phyloP scores from a whole-genome alignment of 305 asterid genomes.

The Plantago coronopus region DNA sequence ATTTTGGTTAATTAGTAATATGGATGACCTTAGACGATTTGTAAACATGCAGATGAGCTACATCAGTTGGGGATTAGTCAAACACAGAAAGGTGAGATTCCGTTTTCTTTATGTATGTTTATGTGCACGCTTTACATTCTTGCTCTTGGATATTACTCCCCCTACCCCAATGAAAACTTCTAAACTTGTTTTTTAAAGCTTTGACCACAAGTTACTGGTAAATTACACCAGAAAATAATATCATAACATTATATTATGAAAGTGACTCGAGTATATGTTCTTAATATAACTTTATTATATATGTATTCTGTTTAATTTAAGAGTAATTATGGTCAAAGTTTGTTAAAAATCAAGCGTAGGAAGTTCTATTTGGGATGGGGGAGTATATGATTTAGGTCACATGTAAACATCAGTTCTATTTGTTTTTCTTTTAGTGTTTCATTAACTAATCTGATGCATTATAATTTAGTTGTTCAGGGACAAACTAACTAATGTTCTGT shows the following conservation, averaged over 20 bases:
- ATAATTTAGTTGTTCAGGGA: constrained; percentile 18
- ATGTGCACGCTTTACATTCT: constrained; percentile 8
- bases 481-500: constrained; percentile 25
- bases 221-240: too few relatives aligned
- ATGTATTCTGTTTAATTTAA: too few relatives aligned
- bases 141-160: too few relatives aligned
- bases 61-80: constrained; percentile 72
- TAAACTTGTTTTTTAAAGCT: too few relatives aligned
- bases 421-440: background rate
- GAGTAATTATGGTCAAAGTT: too few relatives aligned
- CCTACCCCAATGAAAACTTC: too few relatives aligned
- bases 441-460: constrained; percentile 10
- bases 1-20: constrained; percentile 13
- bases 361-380: too few relatives aligned
- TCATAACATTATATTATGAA: too few relatives aligned
- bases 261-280: too few relatives aligned
- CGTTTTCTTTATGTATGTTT: background rate
- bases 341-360: too few relatives aligned
- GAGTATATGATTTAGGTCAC: constrained; percentile 6
- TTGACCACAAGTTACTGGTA: too few relatives aligned
- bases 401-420: constrained; percentile 4
- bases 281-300: too few relatives aligned
- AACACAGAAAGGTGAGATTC: constrained; percentile 56
- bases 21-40: constrained; percentile 13
- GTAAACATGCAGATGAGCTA: constrained; percentile 72